Evolutionary conservation across 1,284 basidiomycete species (phyloP), one percentile per base, ranked within the genome.

Genomic region (Porogramme epimiltina): DNA sequence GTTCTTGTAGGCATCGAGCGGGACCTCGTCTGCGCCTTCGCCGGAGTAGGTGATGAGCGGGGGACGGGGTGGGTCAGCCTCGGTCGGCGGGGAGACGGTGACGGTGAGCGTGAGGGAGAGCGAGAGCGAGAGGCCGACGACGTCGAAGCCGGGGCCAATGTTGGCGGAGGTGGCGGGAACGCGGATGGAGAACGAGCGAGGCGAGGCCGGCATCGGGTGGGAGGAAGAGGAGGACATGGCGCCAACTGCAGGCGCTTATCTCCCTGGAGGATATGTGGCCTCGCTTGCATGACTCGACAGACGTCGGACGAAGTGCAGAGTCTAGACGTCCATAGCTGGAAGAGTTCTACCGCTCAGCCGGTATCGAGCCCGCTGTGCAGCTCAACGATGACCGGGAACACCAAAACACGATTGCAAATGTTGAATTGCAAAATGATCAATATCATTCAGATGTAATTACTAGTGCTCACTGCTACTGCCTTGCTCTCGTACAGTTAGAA

Each of bases 131-230:
- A 99, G 88, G 19, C 97, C 97, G 59, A 98, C 93, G 54, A 99
- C 97, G 70, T 99, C 97, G 71, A 99, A 99, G 13, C 97, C 97
- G 23, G 97, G 97, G 2, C 96, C 96, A 66, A 99, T 95, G 78
- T 99, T 99, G 60, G 96, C 96, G 52, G 95, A 96, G 1, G 96
- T 98, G 20, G 94, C 94, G 9, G 96, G 96, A 47, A 99, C 91
- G 62, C 79, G 81, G 71, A 99, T 93, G 42, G 73, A 76, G 68
- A 89, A 82, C 24, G 69, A 65, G 44, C 63, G 62, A 42, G 63
- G 16, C 8, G 28, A 31, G 28, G 6, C 8, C 6, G n/a, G n/a
- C 9, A 8, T 8, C 9, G 34, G 34, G 34, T 37, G 34, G n/a
- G 34, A 37, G 34, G 5, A 5, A 37, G 16, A 10, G 19, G 24